These are phyloP conservation scores for Heimioporus sp. DNA, from an alignment of 768 basidiomycete genomes.

Conservation along the genomic window DNA sequence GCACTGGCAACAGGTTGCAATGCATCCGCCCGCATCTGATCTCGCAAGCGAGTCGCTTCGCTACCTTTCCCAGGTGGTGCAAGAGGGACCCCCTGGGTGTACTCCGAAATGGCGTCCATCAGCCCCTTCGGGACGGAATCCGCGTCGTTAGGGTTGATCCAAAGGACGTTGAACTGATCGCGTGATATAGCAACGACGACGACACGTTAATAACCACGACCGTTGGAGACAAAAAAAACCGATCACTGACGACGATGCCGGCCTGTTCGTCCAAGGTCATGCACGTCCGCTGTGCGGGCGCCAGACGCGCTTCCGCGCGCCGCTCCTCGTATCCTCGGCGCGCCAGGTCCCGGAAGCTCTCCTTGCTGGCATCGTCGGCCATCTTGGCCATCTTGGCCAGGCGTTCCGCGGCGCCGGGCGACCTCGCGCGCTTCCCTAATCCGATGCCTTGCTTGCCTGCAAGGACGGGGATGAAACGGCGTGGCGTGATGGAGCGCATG, in stretches of 20 bases:
- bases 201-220: conserved; percentile 6
- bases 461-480: conserved; percentile 10
- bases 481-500: neutral
- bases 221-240: neutral
- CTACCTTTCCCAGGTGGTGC: conserved; percentile 6
- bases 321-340: conserved; percentile 74
- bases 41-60: conserved; percentile 51
- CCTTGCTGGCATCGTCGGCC: conserved; percentile 50
- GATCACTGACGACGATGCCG: conserved; percentile 46
- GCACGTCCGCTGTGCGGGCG: conserved; percentile 74
- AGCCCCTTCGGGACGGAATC: conserved; percentile 69
- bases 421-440: conserved; percentile 61
- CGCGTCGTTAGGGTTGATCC: conserved; percentile 65
- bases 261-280: conserved; percentile 69
- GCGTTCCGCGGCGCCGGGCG: conserved; percentile 61
- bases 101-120: conserved; percentile 50
- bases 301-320: conserved; percentile 67
- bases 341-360: conserved; percentile 67
- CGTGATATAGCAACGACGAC: neutral
- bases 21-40: conserved; percentile 75
- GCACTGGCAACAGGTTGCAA: conserved; percentile 45
- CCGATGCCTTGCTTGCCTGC: conserved; percentile 81
- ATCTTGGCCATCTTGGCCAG: conserved; percentile 71
- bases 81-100: conserved; percentile 29
- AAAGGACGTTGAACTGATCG: conserved; percentile 75